Evolutionary conservation across 768 basidiomycete genomes (phyloP), one percentile per base, ranked within the genome.

Genomic region (Heimioporus sp.): DNA sequence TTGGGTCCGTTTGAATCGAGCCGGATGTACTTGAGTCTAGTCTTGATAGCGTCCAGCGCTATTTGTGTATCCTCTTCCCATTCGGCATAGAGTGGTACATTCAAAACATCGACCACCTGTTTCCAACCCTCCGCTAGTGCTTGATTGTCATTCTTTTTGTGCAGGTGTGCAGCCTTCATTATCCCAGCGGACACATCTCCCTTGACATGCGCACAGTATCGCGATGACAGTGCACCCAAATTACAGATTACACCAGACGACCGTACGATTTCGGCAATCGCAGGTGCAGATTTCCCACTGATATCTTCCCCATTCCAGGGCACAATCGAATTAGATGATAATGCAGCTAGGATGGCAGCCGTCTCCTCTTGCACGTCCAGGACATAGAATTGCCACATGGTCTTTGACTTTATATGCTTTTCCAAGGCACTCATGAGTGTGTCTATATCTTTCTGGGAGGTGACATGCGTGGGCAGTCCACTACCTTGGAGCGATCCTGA

Each of bases 341-440:
- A 39, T 3, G 68, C 66, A 44, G 48, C 60, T 19, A 60, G 60
- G 31, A 96, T 72, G 3, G 82, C 83, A 0, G 76, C 69, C 43
- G 72, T 75, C 67, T 95, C 90, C 21, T 76, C 70, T 36, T 74
- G 72, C 11, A 83, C 77, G 62, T 98, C 86, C 45, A 98, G 76
- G 17, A 95, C 88, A 66, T 98, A 99, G 74, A 86, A 99, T 62
- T 98, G 88, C 92, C 92, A 99, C 19, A 98, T 70, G 21, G 90
- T 77, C 46, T 87, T 82, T 3, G 72, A 74, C 52, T 86, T 80
- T 55, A 93, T 61, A 24, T 79, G 75, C 10, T 76, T 68, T 38
- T 78, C 65, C 56, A 98, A 83, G 20, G 85, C 86, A 17, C 65
- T 61, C 41, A 89, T 75, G 53, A 99, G 76, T 4, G 65, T 62